These are phyloP conservation scores for Wickerhamiella vanderwaltii DNA, from an alignment of 805 yeast genomes.

Conservation along the genomic window DNA sequence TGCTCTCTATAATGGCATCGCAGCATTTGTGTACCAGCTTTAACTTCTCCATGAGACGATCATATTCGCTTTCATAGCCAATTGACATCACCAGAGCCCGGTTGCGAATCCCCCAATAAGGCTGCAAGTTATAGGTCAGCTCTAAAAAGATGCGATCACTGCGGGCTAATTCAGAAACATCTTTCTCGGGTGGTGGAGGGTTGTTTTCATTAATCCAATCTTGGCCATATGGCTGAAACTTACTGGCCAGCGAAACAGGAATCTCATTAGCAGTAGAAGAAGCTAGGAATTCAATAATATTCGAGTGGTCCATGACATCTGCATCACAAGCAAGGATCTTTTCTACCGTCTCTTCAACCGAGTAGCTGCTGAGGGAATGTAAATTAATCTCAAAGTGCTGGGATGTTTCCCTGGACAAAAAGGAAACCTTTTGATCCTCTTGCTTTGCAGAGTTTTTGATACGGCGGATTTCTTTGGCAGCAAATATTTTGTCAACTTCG, in stretches of 20 bases:
- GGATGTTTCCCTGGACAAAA: conserved; percentile 70
- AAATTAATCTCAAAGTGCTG: conserved; percentile 93
- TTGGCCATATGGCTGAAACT: conserved; percentile 63
- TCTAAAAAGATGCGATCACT: conserved; percentile 79
- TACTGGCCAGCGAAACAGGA: conserved; percentile 55
- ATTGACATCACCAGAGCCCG: conserved; percentile 63
- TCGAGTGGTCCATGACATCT: conserved; percentile 54
- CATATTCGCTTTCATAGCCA: conserved; percentile 66
- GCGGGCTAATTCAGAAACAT: conserved; percentile 65
- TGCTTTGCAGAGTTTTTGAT: conserved; percentile 34
- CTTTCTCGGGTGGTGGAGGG: conserved; percentile 45
- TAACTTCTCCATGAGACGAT: conserved; percentile 54
- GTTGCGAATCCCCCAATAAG: conserved; percentile 88
- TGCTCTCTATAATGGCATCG: conserved; percentile 50
- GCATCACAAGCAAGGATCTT: conserved; percentile 65
- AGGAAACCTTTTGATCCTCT: conserved; percentile 46
- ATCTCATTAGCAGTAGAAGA: conserved; percentile 66
- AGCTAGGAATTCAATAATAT: conserved; percentile 73
- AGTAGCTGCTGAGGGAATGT: conserved; percentile 53
- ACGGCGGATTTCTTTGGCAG: conserved; percentile 59
- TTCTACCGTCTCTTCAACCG: conserved; percentile 55
- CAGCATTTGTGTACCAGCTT: conserved; percentile 63
- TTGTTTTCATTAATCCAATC: conserved; percentile 33
- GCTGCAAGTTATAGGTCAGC: conserved; percentile 67
- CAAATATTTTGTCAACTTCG: conserved; percentile 78